phyloP scores from a whole-genome alignment of 1,139 yeast species.

The Debaryomyces robertsiae region DNA sequence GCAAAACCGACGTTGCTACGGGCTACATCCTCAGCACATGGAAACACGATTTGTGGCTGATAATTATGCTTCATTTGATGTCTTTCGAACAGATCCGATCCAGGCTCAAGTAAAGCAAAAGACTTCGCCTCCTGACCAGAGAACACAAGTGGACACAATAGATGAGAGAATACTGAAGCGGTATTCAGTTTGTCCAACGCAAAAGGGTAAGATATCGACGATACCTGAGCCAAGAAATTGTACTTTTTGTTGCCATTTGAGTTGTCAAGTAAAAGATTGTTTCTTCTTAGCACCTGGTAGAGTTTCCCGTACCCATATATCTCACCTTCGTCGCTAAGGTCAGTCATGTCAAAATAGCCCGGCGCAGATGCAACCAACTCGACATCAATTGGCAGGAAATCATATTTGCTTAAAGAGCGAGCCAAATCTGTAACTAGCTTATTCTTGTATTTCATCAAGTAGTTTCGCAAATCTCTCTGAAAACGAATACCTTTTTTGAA shows the following conservation, averaged over 20 bases:
- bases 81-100: conserved; percentile 23
- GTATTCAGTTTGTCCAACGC: conserved; percentile 30
- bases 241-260: conserved; percentile 18
- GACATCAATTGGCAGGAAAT: conserved; percentile 51
- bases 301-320: conserved; percentile 56
- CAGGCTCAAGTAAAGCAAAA: conserved; percentile 31
- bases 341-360: conserved; percentile 30
- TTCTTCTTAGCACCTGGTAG: conserved; percentile 40
- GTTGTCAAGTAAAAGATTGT: conserved; percentile 30
- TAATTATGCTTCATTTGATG: conserved; percentile 37
- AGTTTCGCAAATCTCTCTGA: conserved; percentile 42
- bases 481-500: conserved; percentile 20
- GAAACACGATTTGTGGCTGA: conserved; percentile 54
- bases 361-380: conserved; percentile 64
- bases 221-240: conserved; percentile 54
- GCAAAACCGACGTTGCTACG: conserved; percentile 45
- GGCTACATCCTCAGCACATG: conserved; percentile 53
- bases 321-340: conserved; percentile 19
- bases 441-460: conserved; percentile 46
- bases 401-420: conserved; percentile 29
- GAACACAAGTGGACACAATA: conserved; percentile 50
- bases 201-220: conserved; percentile 62
- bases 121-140: conserved; percentile 14
- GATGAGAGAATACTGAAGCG: conserved; percentile 57
- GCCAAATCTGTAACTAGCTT: conserved; percentile 30